Percentiles rank a stretch among this genome's conserved stretches.
phyloP scores from a whole-genome alignment of 495 filamentous ascomycete genomes.

The Penicillium argentinense region DNA sequence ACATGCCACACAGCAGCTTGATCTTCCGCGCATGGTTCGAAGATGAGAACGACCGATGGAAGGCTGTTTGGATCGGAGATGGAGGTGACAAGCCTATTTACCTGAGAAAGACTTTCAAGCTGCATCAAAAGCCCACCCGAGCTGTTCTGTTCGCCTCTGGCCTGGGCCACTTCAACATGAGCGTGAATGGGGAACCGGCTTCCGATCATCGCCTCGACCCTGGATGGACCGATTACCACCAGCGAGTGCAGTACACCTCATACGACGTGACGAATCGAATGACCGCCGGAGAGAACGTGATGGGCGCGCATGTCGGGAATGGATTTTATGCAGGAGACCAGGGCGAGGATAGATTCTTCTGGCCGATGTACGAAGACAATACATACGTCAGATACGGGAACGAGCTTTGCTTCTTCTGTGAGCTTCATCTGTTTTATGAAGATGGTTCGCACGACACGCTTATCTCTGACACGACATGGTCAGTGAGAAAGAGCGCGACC shows the following conservation, averaged over 20 bases:
- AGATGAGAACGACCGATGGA: conserved; percentile 27
- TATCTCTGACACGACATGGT: conserved; percentile 28
- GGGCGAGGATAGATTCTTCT: conserved; percentile 30
- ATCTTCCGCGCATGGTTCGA: conserved; percentile 36
- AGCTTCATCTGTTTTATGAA: conserved; percentile 27
- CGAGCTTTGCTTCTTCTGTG: conserved; percentile 32
- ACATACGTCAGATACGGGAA: conserved; percentile 33
- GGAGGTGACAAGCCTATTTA: conserved; percentile 33
- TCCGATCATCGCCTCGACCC: conserved; percentile 29
- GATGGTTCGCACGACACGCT: conserved; percentile 19
- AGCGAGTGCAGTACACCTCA: conserved; percentile 24
- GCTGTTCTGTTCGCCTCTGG: conserved; percentile 29
- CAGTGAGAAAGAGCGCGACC: conserved; percentile 27
- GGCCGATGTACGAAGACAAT: conserved; percentile 35
- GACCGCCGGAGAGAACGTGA: conserved; percentile 15
- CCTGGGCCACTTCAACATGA: conserved; percentile 31
- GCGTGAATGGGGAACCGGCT: conserved; percentile 22
- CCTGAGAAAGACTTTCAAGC: conserved; percentile 23
- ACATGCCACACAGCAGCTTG: conserved; percentile 31
- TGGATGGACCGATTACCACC: conserved; percentile 34
- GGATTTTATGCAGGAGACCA: conserved; percentile 33
- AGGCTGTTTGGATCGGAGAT: conserved; percentile 32
- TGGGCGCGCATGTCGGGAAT: conserved; percentile 30
- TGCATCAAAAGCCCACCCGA: conserved; percentile 7
- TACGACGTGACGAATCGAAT: conserved; percentile 26